phyloP scores from a whole-genome alignment of 768 basidiomycete genomes.

The Glaciozyma antarctica region DNA sequence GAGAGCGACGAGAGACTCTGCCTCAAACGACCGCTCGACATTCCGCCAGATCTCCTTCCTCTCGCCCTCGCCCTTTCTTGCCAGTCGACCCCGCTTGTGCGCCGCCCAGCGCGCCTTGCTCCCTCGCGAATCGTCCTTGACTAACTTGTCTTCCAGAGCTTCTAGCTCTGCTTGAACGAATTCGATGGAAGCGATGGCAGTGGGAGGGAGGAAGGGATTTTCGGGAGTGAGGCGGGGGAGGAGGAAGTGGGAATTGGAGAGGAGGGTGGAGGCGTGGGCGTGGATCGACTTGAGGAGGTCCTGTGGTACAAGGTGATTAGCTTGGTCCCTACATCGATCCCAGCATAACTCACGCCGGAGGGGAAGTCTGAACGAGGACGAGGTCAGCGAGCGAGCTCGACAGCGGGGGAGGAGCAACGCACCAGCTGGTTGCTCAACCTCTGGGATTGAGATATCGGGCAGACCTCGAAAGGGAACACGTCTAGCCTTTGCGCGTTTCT shows the following conservation, averaged over 20 bases:
- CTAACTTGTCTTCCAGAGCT: not conserved
- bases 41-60: slow-evolving; percentile 13
- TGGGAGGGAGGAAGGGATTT: not conserved
- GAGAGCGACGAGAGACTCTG: slow-evolving; percentile 13
- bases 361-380: not conserved
- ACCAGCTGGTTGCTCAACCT: not conserved
- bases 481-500: not conserved
- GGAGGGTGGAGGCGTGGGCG: slow-evolving; percentile 1
- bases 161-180: not conserved
- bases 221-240: slow-evolving; percentile 14
- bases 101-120: not conserved
- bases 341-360: not conserved
- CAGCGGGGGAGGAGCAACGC: not conserved
- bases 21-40: slow-evolving; percentile 13
- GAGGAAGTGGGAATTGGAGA: not conserved
- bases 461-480: not conserved
- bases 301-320: not conserved
- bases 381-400: not conserved
- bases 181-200: slow-evolving; percentile 6
- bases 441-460: not conserved
- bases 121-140: not conserved
- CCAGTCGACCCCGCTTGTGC: not conserved
- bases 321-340: no score
- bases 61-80: not conserved
- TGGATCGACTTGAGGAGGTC: slow-evolving; percentile 17